These are phyloP conservation scores for Lipomyces orientalis DNA, from an alignment of 805 yeast genomes.

Conservation along the genomic window DNA sequence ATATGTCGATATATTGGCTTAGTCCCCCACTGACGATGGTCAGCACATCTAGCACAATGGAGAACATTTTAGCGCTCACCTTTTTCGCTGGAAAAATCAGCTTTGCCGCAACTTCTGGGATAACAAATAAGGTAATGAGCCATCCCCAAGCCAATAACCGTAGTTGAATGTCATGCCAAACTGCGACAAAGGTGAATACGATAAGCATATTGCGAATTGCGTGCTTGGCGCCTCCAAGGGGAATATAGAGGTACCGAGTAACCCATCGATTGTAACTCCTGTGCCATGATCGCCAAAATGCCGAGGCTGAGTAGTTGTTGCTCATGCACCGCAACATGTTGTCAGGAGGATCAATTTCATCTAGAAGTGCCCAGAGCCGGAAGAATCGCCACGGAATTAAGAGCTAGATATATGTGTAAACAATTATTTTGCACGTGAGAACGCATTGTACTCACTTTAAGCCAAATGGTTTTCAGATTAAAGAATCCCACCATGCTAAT, in stretches of 20 bases:
- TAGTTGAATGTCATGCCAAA: constrained; percentile 97
- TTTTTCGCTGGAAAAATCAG: constrained; percentile 45
- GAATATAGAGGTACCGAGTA: constrained; percentile 84
- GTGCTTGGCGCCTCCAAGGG: constrained; percentile 81
- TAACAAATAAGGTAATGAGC: constrained; percentile 81
- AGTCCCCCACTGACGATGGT: constrained; percentile 47
- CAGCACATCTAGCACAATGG: not conserved
- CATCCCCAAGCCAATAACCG: constrained; percentile 93
- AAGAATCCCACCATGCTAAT: constrained; percentile 93
- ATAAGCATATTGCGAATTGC: constrained; percentile 77
- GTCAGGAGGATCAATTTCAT: constrained; percentile 95
- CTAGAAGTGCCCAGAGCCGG: constrained; percentile 90
- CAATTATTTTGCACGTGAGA: not conserved
- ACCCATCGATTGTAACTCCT: constrained; percentile 92
- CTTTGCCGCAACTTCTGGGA: constrained; percentile 82
- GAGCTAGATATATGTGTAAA: constrained; percentile 44
- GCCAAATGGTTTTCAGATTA: constrained; percentile 90
- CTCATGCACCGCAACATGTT: constrained; percentile 97
- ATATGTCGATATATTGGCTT: constrained; percentile 77
- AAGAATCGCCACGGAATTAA: constrained; percentile 96
- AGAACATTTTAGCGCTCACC: constrained; percentile 9
- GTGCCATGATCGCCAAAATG: constrained; percentile 99
- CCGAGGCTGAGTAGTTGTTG: constrained; percentile 87
- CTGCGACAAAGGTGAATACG: constrained; percentile 92
- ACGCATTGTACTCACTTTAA: constrained; percentile 53